Evolutionary conservation across 257 asterid genomes (phyloP).

Genomic region (Jacaranda mimosifolia): DNA sequence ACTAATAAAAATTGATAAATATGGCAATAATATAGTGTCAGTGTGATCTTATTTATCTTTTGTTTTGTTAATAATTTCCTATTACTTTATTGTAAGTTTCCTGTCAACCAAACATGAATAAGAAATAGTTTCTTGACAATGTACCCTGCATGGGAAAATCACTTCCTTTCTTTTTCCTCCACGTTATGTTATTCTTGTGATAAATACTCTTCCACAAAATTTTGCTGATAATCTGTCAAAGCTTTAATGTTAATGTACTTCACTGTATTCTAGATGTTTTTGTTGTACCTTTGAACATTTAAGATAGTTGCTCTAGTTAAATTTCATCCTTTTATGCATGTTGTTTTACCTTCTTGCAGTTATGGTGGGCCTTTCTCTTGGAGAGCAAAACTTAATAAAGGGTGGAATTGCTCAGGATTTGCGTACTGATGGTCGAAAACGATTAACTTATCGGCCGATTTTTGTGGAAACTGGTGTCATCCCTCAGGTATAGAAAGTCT

Average conservation of each 20-base stretch:
- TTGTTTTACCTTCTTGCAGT: constrained; percentile 40
- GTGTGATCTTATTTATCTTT: background rate
- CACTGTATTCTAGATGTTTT: background rate
- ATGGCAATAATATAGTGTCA: background rate
- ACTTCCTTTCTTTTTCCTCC: background rate
- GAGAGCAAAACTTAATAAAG: constrained; percentile 72
- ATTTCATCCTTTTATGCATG: background rate
- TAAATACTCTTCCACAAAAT: background rate
- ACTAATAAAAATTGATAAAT: background rate
- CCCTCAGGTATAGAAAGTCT: constrained; percentile 65
- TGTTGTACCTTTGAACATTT: background rate
- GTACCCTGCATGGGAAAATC: background rate
- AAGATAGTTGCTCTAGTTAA: background rate
- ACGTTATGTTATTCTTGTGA: background rate
- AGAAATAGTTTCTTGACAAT: background rate
- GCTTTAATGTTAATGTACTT: background rate
- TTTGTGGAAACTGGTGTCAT: constrained; percentile 83
- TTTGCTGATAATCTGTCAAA: background rate
- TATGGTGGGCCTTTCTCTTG: constrained; percentile 85
- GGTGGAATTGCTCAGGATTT: constrained; percentile 93
- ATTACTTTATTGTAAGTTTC: background rate
- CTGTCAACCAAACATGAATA: background rate
- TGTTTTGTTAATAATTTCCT: background rate
- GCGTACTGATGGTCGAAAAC: constrained; percentile 84
- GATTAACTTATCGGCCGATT: constrained; percentile 70